A percentile compares a stretch with the other conserved stretches of the same genome.
Conservation (phyloP, 345 rosid genomes). For the Gossypioides kirkii region DNA sequence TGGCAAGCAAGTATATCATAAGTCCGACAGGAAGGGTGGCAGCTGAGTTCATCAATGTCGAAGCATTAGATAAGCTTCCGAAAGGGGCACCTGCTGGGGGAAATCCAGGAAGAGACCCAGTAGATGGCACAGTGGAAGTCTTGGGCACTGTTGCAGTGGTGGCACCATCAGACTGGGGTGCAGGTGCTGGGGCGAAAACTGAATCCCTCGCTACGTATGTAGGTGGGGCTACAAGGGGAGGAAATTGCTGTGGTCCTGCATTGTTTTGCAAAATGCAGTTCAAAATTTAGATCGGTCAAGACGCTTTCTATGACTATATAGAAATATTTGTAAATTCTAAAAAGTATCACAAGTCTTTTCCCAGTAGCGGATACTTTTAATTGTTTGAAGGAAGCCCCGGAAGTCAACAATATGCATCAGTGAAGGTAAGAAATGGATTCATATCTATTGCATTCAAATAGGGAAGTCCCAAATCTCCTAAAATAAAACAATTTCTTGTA, state of each 20-base stretch:
- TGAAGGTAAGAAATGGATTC: not conserved
- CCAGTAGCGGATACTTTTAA: not conserved
- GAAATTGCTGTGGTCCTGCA: constrained; percentile 71
- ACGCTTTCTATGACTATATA: not conserved
- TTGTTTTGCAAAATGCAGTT: constrained; percentile 19
- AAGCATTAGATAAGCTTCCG: constrained; percentile 49
- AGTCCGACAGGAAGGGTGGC: constrained; percentile 17
- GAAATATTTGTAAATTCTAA: not conserved
- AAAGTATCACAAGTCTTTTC: not conserved
- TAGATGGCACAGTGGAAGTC: constrained; percentile 44
- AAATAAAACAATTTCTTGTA: not conserved
- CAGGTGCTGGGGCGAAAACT: constrained; percentile 57
- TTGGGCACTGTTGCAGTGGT: constrained; percentile 31
- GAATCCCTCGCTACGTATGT: constrained; percentile 45
- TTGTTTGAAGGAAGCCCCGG: not conserved
- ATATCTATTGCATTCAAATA: not conserved
- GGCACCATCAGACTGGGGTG: constrained; percentile 37
- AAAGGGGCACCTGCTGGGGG: constrained; percentile 51
- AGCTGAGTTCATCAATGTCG: constrained; percentile 28
- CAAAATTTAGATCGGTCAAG: not conserved
- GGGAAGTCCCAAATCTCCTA: not conserved
- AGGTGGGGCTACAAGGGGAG: constrained; percentile 75
- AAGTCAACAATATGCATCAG: not conserved
- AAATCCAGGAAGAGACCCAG: constrained; percentile 56
- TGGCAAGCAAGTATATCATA: constrained; percentile 21